Evolutionary conservation across 768 basidiomycete species (phyloP), one percentile per base, ranked within the genome.

Genomic region (Russula vinacea): DNA sequence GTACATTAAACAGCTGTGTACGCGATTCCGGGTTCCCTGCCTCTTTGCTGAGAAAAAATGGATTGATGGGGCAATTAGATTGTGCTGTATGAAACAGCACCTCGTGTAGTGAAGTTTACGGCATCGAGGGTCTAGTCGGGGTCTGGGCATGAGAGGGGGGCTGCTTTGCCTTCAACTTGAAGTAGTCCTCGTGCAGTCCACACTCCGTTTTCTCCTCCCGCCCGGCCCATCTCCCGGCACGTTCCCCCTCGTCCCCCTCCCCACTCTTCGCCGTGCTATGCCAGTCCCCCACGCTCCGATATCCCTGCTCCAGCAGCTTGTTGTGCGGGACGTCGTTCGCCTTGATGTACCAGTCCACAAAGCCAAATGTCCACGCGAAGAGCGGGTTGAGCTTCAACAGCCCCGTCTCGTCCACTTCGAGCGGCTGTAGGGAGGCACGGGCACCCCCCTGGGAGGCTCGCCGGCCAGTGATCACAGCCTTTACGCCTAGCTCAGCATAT

Each of bases 241-340:
- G 83, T 76, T 99, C 97, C 5, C 81, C 83, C 0, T 73, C 76
- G 64, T 92, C 92, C 47, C 89, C 83, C 10, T 78, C 78, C 0
- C 83, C 87, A 65, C 86, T 87, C 69, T 84, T 84, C n/a, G 74
- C 75, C 0, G 97, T 99, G 66, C 92, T 95, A 76, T 99, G 97
- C 91, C 95, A 96, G 76, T 99, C 97, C 4, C 97, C 97, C 67
- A 99, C 86, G 72, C 92, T 94, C 70, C 87, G 89, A 79, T 98
- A 99, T 3, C 97, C 97, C 73, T 93, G 85, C 64, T 85, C 85
- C 45, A 99, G 83, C 5, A 99, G 81, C 65, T 83, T 84, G 78
- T 99, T 98, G 65, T 85, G 84, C 2, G 95, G 95, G 0, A 98
- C 94, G 51, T 84, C 76, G 76, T 98, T 84, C 64, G 83, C 80